phyloP scores from a whole-genome alignment of 768 basidiomycete genomes.

The Leucogyrophana mollusca region DNA sequence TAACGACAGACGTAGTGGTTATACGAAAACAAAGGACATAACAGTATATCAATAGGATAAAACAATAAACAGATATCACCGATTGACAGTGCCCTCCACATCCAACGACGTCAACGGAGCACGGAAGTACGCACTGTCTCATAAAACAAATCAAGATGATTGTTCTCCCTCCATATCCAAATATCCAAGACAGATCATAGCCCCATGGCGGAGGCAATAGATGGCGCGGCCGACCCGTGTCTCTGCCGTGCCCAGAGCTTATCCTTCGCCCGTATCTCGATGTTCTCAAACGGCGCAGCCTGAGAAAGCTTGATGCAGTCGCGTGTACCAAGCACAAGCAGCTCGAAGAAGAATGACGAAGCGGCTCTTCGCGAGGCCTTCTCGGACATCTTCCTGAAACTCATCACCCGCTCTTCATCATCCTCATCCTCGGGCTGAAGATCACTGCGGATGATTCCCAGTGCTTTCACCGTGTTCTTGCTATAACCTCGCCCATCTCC shows the following conservation, averaged over 20 bases:
- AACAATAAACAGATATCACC: constrained; percentile 14
- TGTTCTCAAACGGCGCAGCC: constrained; percentile 75
- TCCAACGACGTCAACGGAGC: too few species aligned
- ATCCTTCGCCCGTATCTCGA: constrained; percentile 76
- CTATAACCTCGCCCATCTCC: constrained; percentile 76
- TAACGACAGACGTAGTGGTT: too few species aligned
- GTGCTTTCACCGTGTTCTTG: constrained; percentile 85
- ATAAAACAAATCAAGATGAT: constrained; percentile 1
- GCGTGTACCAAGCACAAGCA: constrained; percentile 90
- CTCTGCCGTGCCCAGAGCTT: constrained; percentile 80
- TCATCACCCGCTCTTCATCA: constrained; percentile 61
- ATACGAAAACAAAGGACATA: background rate
- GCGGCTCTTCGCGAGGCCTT: constrained; percentile 92
- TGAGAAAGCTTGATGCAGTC: constrained; percentile 88
- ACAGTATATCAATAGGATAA: constrained; percentile 7
- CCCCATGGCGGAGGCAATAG: constrained; percentile 44
- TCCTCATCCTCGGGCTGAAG: constrained; percentile 52
- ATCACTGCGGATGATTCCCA: constrained; percentile 72
- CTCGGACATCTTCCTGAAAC: constrained; percentile 76
- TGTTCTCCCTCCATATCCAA: background rate
- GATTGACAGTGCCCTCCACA: too few species aligned
- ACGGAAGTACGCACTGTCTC: too few species aligned
- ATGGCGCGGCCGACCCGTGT: constrained; percentile 41
- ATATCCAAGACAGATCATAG: constrained; percentile 19
- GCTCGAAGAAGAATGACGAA: constrained; percentile 96